phyloP scores from a whole-genome alignment of 257 asterid species.

The Solanum medicagineum region DNA sequence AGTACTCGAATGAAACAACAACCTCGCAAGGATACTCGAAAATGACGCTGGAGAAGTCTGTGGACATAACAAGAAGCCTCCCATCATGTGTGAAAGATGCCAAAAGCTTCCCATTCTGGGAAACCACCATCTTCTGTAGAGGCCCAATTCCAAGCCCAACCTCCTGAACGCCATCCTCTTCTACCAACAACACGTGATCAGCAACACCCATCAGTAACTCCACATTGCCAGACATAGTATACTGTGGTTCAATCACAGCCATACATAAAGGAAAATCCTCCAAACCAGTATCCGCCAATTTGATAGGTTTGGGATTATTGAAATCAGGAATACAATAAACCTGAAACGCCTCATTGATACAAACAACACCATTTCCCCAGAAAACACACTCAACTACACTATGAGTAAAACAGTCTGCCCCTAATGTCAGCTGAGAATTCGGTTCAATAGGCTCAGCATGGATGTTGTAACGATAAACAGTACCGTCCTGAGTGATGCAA shows the following conservation, averaged over 20 bases:
- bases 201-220: conserved; percentile 79
- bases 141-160: conserved; percentile 69
- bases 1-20: background rate
- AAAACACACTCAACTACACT: conserved; percentile 81
- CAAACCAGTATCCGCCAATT: conserved; percentile 64
- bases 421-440: conserved; percentile 27
- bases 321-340: conserved; percentile 75
- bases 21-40: conserved; percentile 86
- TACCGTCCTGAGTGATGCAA: conserved; percentile 87
- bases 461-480: conserved; percentile 60
- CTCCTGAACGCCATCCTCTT: conserved; percentile 81
- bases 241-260: conserved; percentile 93
- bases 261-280: conserved; percentile 84
- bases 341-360: conserved; percentile 72
- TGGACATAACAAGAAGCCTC: conserved; percentile 70
- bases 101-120: conserved; percentile 70
- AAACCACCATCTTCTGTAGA: conserved; percentile 81
- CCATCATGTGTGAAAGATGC: conserved; percentile 89
- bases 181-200: conserved; percentile 71
- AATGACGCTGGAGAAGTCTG: conserved; percentile 62
- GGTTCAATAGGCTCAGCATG: conserved; percentile 60
- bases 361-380: conserved; percentile 88
- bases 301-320: conserved; percentile 41
- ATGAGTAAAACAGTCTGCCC: conserved; percentile 53
- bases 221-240: conserved; percentile 89